Evolutionary conservation across 2,329 filamentous ascomycete species (phyloP), one percentile per base, ranked within the genome.

Genomic region (Talaromyces piceae): DNA sequence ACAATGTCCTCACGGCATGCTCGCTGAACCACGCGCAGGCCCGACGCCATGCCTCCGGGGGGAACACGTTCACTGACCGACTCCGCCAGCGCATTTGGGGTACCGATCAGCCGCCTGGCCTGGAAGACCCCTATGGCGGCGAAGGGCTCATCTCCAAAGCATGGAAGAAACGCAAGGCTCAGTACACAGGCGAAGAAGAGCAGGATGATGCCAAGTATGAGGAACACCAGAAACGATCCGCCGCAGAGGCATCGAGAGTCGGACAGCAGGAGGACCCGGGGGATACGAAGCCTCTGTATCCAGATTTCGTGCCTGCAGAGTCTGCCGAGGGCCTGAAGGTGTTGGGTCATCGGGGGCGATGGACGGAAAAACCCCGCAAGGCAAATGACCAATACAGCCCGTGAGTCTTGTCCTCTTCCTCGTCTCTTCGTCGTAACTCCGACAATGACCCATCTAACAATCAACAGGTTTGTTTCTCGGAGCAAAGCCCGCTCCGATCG

Each of bases 21-120:
- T 62, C 61, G n/a, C 61, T 63, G 6, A 53, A 60, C 47, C 64
- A 60, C 46, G 64, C 66, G 59, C 63, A 66, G 60, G 61, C 63
- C 58, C 65, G 67, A 56, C 65, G 62, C 57, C 59, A 69, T 60
- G 65, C 65, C 51, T 64, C 65, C 57, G 58, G 60, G 52, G 58
- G 61, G 47, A 56, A 65, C 41, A 62, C 69, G 37, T 61, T 74
- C 52, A 71, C 70, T 45, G 73, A 77, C 53, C 71, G 68, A 52
- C 58, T 77, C 47, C 72, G 75, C 49, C 64, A 66, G 54, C 74
- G 69, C 59, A 62, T 78, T 54, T 78, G 75, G 75, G 74, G 74
- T 5, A 74, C 72, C 20, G 73, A 77, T 41, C 67, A 72, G 18
- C 74, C 76, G 12, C 75, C 75, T 8, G 76, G 75, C 22, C 50